A percentile compares a stretch with the other conserved stretches of the same genome.
Conservation (phyloP, 768 basidiomycete genomes). For the Naganishia kalamii region DNA sequence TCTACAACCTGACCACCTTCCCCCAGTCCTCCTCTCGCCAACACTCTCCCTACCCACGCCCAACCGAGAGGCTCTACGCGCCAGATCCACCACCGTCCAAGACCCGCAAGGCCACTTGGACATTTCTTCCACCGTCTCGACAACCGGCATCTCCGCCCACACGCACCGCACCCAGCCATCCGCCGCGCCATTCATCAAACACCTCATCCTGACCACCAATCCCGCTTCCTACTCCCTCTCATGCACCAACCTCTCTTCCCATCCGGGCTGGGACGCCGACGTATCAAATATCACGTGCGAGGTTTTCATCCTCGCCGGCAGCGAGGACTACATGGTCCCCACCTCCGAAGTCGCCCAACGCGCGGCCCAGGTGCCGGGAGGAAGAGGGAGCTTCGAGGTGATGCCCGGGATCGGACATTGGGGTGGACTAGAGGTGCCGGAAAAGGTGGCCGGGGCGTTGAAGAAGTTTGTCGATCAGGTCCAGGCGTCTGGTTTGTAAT, state of each 20-base stretch:
- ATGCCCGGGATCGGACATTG: conserved; percentile 19
- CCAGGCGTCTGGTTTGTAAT: not conserved
- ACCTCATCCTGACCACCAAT: conserved; percentile 15
- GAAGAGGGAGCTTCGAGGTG: not conserved
- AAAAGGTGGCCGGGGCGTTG: conserved; percentile 12
- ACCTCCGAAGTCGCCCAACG: not conserved
- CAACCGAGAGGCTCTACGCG: not conserved
- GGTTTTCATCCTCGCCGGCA: conserved; percentile 14
- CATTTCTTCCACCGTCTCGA: conserved; percentile 9
- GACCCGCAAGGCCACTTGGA: not conserved
- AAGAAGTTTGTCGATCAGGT: not conserved
- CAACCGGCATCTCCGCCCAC: conserved; percentile 10
- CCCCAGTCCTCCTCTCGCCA: conserved; percentile 16
- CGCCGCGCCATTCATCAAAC: conserved; percentile 13
- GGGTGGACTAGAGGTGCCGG: conserved; percentile 19
- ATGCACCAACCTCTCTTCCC: conserved; percentile 5
- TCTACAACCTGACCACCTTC: not conserved
- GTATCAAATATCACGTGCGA: not conserved
- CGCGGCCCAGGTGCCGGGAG: not conserved
- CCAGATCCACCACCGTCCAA: not conserved
- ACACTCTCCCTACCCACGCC: not conserved
- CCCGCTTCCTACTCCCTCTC: conserved; percentile 1
- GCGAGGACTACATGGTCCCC: conserved; percentile 20
- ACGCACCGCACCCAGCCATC: conserved; percentile 1
- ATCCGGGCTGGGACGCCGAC: conserved; percentile 9